A percentile compares a stretch with the other conserved stretches of the same genome.
Conservation (phyloP, 2,329 filamentous ascomycete genomes). For the Cylindrodendrum hubeiense region DNA sequence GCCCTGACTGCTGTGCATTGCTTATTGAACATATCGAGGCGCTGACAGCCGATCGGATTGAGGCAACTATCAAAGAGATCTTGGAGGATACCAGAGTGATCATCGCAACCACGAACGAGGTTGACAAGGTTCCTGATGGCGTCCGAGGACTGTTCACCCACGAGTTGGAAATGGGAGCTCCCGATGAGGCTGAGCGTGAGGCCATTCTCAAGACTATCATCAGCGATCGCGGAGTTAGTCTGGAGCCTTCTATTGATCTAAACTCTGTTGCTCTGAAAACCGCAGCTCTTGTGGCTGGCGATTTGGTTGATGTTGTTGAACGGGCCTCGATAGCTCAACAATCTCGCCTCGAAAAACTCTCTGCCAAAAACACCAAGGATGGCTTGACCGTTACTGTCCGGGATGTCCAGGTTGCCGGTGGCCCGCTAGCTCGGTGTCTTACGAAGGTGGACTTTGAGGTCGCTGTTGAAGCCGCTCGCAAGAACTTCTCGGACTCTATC, state of each 20-base stretch:
- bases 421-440: conserved; percentile 81
- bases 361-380: conserved; percentile 57
- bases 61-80: conserved; percentile 85
- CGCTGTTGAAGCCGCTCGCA: conserved; percentile 94
- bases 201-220: conserved; percentile 86
- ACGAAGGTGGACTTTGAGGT: conserved; percentile 87
- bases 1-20: conserved; percentile 83
- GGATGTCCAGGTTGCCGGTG: conserved; percentile 91
- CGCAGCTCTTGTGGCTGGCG: conserved; percentile 92
- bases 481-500: conserved; percentile 98
- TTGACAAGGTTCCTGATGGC: conserved; percentile 93
- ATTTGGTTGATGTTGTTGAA: conserved; percentile 94
- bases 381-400: conserved; percentile 71
- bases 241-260: conserved; percentile 87
- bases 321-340: conserved; percentile 84
- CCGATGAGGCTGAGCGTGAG: conserved; percentile 92
- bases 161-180: conserved; percentile 92
- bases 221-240: conserved; percentile 78
- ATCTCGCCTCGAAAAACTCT: conserved; percentile 80
- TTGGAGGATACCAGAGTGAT: conserved; percentile 84
- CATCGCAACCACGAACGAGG: conserved; percentile 93
- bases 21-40: conserved; percentile 93
- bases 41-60: conserved; percentile 90
- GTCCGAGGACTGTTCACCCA: conserved; percentile 94
- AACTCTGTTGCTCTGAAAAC: conserved; percentile 92